Conservation (phyloP, 1,284 basidiomycete species). For the Trichosporon ovoides region DNA sequence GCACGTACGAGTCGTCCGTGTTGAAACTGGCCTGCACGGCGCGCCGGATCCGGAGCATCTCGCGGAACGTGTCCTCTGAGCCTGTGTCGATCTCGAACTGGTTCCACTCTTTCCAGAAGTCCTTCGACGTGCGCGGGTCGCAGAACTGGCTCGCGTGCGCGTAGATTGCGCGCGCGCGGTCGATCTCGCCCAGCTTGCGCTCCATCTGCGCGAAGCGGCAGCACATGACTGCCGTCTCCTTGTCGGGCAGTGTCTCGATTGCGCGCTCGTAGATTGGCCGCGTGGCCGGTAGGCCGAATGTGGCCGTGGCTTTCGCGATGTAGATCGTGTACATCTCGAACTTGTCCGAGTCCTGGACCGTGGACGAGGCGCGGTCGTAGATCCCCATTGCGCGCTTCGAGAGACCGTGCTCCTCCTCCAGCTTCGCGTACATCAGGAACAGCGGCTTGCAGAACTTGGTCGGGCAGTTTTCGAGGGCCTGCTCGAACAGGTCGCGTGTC, state of each 20-base stretch:
- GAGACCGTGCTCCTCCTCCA: constrained; percentile 92
- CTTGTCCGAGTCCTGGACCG: constrained; percentile 82
- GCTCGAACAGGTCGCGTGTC: constrained; percentile 93
- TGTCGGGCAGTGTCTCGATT: constrained; percentile 86
- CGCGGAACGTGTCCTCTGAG: constrained; percentile 96
- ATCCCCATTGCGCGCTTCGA: constrained; percentile 95
- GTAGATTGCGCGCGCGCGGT: constrained; percentile 91
- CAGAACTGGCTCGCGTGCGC: constrained; percentile 98
- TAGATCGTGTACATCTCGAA: constrained; percentile 98
- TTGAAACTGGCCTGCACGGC: constrained; percentile 98
- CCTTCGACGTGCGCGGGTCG: constrained; percentile 81
- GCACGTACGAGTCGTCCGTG: constrained; percentile 79
- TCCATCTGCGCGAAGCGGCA: constrained; percentile 92
- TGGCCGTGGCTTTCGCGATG: constrained; percentile 92
- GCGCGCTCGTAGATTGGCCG: constrained; percentile 95
- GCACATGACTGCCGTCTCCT: constrained; percentile 96
- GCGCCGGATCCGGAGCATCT: constrained; percentile 97
- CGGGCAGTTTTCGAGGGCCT: constrained; percentile 93
- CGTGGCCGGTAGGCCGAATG: constrained; percentile 93
- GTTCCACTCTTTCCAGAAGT: constrained; percentile 98
- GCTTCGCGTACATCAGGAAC: constrained; percentile 88
- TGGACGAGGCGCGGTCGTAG: constrained; percentile 84
- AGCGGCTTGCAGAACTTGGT: constrained; percentile 90
- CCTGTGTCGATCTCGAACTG: constrained; percentile 93
- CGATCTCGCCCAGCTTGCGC: constrained; percentile 97